phyloP scores from a whole-genome alignment of 2,329 filamentous ascomycete genomes.

The Aspergillus arachidicola region DNA sequence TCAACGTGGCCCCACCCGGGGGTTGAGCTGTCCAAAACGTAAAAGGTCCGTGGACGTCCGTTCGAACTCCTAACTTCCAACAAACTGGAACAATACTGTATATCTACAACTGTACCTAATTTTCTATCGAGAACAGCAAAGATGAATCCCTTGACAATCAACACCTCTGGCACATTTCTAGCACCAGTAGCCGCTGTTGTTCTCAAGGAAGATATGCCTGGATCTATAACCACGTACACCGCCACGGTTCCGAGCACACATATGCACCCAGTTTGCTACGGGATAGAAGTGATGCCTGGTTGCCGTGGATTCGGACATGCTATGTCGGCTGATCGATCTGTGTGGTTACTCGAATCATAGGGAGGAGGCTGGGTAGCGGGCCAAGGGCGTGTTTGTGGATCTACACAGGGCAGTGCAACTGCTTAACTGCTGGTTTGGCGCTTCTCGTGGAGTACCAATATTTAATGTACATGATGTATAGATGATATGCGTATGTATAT shows the following conservation, averaged over 20 bases:
- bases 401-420: too few species aligned
- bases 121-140: too few species aligned
- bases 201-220: background rate
- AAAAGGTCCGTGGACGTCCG: background rate
- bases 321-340: background rate
- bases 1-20: background rate
- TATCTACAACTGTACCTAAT: background rate
- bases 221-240: background rate
- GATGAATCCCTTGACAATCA: background rate
- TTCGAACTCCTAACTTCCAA: too few species aligned
- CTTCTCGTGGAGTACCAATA: too few species aligned
- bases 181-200: background rate
- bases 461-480: background rate
- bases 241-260: too few species aligned
- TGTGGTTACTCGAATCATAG: too few species aligned
- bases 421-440: too few species aligned
- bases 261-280: background rate
- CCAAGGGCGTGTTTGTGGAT: background rate
- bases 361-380: background rate
- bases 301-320: background rate
- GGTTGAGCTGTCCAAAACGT: background rate
- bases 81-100: too few species aligned
- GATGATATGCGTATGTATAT: background rate
- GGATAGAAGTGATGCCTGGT: background rate
- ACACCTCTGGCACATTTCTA: rapidly evolving